Conservation (phyloP, 768 basidiomycete species). For the Serendipita sp. region DNA sequence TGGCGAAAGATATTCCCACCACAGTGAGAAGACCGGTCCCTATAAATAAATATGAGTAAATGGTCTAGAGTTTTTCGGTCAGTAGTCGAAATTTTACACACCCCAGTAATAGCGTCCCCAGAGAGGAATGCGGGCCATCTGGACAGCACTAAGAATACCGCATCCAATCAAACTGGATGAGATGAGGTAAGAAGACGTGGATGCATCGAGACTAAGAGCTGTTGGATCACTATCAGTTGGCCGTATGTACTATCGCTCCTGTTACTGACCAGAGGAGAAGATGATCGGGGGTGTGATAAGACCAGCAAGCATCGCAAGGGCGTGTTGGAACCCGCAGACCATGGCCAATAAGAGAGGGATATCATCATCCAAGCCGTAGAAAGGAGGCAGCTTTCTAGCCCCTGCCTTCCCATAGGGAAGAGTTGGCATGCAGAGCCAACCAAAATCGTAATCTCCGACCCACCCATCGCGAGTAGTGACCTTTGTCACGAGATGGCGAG, state of each 20-base stretch:
- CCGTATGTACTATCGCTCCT: background rate
- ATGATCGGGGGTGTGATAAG: conserved; percentile 75
- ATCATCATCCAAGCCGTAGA: conserved; percentile 57
- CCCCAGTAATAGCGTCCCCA: conserved; percentile 37
- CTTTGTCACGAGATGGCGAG: conserved; percentile 16
- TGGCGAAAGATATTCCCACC: conserved; percentile 68
- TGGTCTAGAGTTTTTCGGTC: background rate
- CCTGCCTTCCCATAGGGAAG: conserved; percentile 37
- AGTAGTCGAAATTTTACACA: background rate
- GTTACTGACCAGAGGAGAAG: conserved; percentile 32
- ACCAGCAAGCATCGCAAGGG: conserved; percentile 69
- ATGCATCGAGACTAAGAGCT: conserved; percentile 37
- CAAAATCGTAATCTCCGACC: conserved; percentile 74
- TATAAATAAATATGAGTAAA: conserved; percentile 17
- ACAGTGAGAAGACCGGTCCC: conserved; percentile 72
- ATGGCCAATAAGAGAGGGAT: conserved; percentile 60
- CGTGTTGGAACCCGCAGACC: conserved; percentile 55
- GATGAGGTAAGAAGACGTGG: conserved; percentile 57
- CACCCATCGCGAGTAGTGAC: conserved; percentile 45
- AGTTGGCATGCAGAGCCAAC: conserved; percentile 50
- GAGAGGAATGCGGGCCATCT: conserved; percentile 54
- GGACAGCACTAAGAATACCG: conserved; percentile 61
- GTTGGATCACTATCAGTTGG: background rate
- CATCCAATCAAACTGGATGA: conserved; percentile 68
- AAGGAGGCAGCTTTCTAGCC: conserved; percentile 35